Evolutionary conservation across 2,329 filamentous ascomycete genomes (phyloP).

Genomic region (Pseudocercospora fijiensis): DNA sequence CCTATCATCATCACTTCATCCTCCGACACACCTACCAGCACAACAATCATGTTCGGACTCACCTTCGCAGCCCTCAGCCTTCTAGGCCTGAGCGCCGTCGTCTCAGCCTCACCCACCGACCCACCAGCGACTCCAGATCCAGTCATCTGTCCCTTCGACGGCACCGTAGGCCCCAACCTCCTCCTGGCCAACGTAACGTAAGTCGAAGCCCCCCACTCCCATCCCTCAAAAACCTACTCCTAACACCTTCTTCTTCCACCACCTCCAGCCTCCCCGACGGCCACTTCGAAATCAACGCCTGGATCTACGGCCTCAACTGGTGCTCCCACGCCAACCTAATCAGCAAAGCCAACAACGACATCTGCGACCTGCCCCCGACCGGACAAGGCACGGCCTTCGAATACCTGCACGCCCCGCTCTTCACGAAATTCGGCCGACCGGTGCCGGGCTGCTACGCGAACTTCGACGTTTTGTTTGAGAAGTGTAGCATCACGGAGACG

Average conservation of each 20-base stretch:
- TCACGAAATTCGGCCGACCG: conserved; percentile 11
- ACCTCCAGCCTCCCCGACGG: conserved; percentile 10
- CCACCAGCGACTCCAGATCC: not conserved
- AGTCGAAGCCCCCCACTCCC: not conserved
- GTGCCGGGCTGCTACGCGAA: conserved; percentile 16
- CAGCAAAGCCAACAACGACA: conserved; percentile 7
- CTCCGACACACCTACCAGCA: not conserved
- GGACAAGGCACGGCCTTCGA: not conserved
- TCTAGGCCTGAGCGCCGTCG: not conserved
- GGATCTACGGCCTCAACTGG: conserved; percentile 20
- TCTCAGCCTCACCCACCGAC: not conserved
- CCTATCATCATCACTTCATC: no score
- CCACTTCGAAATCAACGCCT: conserved; percentile 15
- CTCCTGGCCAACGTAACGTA: conserved; percentile 13
- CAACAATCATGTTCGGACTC: not conserved
- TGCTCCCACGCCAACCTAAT: conserved; percentile 16
- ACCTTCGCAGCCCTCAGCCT: not conserved
- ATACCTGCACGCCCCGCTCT: conserved; percentile 15
- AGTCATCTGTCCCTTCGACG: conserved; percentile 11
- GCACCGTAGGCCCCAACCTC: conserved; percentile 14
- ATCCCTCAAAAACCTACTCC: not conserved
- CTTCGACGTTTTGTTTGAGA: conserved; percentile 12
- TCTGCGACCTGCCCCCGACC: conserved; percentile 5
- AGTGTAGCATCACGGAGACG: not conserved
- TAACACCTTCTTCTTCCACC: not conserved